Evolutionary conservation across 2,329 filamentous ascomycete species (phyloP).

Genomic region (Colletotrichum musicola): DNA sequence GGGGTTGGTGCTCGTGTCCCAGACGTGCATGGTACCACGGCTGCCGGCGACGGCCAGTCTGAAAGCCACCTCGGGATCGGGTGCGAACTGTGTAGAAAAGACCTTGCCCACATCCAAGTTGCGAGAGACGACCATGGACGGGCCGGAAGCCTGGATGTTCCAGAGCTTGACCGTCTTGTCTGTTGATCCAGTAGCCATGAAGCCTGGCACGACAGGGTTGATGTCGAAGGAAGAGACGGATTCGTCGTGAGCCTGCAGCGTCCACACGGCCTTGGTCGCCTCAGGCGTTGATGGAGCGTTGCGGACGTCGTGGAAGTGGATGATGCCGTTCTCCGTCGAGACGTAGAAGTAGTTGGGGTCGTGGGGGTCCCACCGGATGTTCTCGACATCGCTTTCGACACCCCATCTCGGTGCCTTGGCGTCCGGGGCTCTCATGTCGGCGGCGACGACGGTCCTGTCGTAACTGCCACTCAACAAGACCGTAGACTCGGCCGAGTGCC

Average conservation of each 20-base stretch:
- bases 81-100: conserved; percentile 90
- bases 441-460: conserved; percentile 92
- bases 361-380: conserved; percentile 92
- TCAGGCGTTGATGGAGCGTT: conserved; percentile 79
- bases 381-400: conserved; percentile 96
- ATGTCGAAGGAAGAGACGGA: conserved; percentile 93
- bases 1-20: conserved; percentile 95
- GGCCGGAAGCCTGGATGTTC: conserved; percentile 86
- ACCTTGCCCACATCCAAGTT: conserved; percentile 96
- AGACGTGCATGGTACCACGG: conserved; percentile 92
- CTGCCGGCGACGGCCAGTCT: conserved; percentile 93
- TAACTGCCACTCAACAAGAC: conserved; percentile 94
- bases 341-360: conserved; percentile 95
- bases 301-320: conserved; percentile 92
- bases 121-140: conserved; percentile 89
- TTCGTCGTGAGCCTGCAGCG: conserved; percentile 93
- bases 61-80: conserved; percentile 92
- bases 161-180: conserved; percentile 97
- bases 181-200: conserved; percentile 91
- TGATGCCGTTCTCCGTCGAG: conserved; percentile 89
- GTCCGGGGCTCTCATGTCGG: conserved; percentile 94
- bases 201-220: conserved; percentile 90
- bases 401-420: conserved; percentile 87
- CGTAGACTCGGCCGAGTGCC: conserved; percentile 90
- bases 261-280: conserved; percentile 89